A percentile compares a stretch with the other conserved stretches of the same genome.
Conservation (phyloP, 352 stramenopile species). For the Globisporangium radiosum region DNA sequence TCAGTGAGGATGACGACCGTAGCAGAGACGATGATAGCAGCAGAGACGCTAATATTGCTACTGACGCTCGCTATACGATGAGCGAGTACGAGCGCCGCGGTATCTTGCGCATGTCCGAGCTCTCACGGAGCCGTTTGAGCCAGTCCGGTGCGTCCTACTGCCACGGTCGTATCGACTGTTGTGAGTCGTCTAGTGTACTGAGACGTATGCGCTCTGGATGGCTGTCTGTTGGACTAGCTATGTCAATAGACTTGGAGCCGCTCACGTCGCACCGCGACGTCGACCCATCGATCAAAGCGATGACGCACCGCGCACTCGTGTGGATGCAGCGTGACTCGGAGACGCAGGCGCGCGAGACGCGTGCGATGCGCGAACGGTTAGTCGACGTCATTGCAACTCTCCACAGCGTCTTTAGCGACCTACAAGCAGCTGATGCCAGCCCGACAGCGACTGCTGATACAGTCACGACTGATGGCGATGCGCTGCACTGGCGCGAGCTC, state of each 20-base stretch:
- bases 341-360: constrained; percentile 25
- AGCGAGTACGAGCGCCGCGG: constrained; percentile 7
- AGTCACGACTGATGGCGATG: not conserved
- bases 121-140: constrained; percentile 9
- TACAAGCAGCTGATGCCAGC: constrained; percentile 2
- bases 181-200: no score
- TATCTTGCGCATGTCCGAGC: constrained; percentile 9
- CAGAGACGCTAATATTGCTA: not conserved
- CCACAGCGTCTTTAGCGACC: constrained; percentile 20
- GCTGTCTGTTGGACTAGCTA: not conserved
- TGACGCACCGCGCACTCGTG: constrained; percentile 23
- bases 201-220: no score
- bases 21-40: not conserved
- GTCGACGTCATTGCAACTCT: constrained; percentile 19
- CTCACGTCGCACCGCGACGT: not conserved
- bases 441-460: not conserved
- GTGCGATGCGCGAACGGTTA: constrained; percentile 19
- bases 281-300: constrained; percentile 12
- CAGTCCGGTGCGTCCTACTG: constrained; percentile 3
- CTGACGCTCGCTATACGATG: not conserved
- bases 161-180: no score
- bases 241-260: not conserved
- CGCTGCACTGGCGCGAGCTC: constrained; percentile 4
- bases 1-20: not conserved
- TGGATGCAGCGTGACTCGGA: constrained; percentile 44